Base-by-base conservation (phyloP, 2,329 filamentous ascomycete genomes). In the Colletotrichum musicola region DNA sequence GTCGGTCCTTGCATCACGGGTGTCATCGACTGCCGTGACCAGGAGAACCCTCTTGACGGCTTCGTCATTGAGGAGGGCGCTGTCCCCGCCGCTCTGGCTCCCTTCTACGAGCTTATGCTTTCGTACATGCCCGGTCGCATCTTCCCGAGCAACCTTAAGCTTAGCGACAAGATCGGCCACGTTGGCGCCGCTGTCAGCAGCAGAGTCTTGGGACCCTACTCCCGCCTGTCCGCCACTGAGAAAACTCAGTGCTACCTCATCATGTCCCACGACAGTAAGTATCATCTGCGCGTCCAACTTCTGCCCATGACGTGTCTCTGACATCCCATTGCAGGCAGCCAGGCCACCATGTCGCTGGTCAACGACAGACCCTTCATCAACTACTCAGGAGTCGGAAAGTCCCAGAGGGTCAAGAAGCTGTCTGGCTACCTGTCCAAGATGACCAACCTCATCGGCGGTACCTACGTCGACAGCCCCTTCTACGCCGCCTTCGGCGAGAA, bases 21-120 rank as follows among this genome's bases (percentile, higher is more conserved):
- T 16, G 81, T 89, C 59, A 90, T 92, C 49, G 89, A 91, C 77
- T 85, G 86, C 73, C 81, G 89, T 22, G 83, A 80, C 2, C 80
- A 84, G 35, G 76, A 81, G 0, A 87, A 90, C 71, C 84, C 85
- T 0, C 78, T 89, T 7, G 85, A 90, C 74, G 89, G 88, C 4
- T 91, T 86, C 70, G 85, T 92, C 3, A 86, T 92, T 6, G 84
- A 92, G 74, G 89, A 92, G 71, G 89, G 89, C 0, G 83, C 86
- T 2, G 81, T 92, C 6, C 89, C 89, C 0, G 80, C 84, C 35
- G 87, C 88, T 0, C 79, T 92, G 6, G 82, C 85, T 0, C 81
- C 81, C 0, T 79, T 90, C 27, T 79, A 91, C 64, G 87, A 89
- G 73, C 77, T 81, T 0, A 83, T 90, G 79, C 78, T 91, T n/a